These are phyloP conservation scores for Globisporangium paddicum DNA, from an alignment of 352 stramenopile genomes.

Conservation along the genomic window DNA sequence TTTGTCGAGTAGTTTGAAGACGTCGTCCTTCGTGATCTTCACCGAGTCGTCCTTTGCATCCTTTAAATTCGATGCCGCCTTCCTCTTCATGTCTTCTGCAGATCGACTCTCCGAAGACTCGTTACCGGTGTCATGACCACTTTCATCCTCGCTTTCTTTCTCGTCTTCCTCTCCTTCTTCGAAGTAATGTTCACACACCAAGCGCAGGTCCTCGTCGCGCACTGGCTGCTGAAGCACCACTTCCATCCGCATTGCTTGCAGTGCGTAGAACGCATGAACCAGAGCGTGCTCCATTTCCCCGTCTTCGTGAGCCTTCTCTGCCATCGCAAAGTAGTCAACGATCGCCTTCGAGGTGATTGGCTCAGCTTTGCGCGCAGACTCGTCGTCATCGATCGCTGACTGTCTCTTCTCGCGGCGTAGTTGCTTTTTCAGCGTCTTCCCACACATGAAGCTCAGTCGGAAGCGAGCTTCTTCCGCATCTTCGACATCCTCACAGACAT, in stretches of 20 bases:
- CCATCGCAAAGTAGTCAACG: conserved; percentile 45
- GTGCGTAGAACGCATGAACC: conserved; percentile 72
- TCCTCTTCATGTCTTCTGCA: neutral
- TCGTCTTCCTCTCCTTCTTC: conserved; percentile 36
- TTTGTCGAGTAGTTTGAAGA: conserved; percentile 28
- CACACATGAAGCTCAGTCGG: conserved; percentile 68
- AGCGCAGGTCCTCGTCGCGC: conserved; percentile 22
- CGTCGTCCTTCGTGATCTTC: conserved; percentile 39
- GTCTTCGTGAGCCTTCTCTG: conserved; percentile 49
- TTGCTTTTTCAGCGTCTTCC: conserved; percentile 68
- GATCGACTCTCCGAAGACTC: conserved; percentile 5
- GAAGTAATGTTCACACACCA: conserved; percentile 57
- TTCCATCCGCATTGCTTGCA: conserved; percentile 60
- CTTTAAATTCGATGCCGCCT: conserved; percentile 6
- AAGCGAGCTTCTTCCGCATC: conserved; percentile 53
- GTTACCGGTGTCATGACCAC: conserved; percentile 4
- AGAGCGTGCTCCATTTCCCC: conserved; percentile 68
- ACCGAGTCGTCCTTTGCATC: conserved; percentile 2
- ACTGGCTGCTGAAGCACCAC: conserved; percentile 29
- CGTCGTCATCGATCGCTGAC: neutral
- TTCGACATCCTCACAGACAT: conserved; percentile 24
- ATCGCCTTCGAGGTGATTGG: conserved; percentile 20
- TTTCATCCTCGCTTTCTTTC: conserved; percentile 14
- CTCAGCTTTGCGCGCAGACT: neutral
- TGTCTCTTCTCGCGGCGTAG: conserved; percentile 2